A percentile compares a stretch with the other conserved stretches of the same genome.
Conservation (phyloP, 768 basidiomycete species). For the Amyloporia xantha region DNA sequence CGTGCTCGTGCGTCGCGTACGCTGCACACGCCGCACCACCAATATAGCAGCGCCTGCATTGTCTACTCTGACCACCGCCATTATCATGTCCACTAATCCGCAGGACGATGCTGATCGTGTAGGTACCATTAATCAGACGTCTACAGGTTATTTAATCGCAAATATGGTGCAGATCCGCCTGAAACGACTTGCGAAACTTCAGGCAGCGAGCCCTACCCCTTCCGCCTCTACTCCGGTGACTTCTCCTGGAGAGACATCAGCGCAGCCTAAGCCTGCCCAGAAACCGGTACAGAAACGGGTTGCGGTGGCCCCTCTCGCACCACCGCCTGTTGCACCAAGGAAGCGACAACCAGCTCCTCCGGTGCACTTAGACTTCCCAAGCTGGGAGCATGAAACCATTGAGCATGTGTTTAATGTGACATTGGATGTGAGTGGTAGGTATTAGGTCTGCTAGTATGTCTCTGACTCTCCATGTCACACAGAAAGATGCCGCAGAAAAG, state of each 20-base stretch:
- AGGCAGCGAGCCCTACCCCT: constrained; percentile 33
- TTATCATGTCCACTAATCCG: constrained; percentile 31
- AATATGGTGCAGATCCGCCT: constrained; percentile 63
- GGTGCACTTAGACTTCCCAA: constrained; percentile 43
- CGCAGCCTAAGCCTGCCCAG: constrained; percentile 21
- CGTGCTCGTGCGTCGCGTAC: neutral
- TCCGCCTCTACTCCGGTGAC: constrained; percentile 32
- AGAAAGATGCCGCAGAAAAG: constrained; percentile 54
- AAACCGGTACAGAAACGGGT: constrained; percentile 23
- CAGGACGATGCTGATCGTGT: constrained; percentile 81
- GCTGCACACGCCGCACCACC: too few relatives aligned
- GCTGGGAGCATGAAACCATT: constrained; percentile 75
- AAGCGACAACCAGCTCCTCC: constrained; percentile 36
- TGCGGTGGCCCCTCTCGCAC: constrained; percentile 22
- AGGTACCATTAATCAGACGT: constrained; percentile 17
- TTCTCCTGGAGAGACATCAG: constrained; percentile 29
- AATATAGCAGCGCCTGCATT: too few relatives aligned
- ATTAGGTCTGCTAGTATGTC: neutral
- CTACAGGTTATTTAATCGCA: too few relatives aligned
- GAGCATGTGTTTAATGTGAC: constrained; percentile 70
- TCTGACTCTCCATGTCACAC: constrained; percentile 5
- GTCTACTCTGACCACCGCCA: neutral
- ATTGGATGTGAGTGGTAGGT: constrained; percentile 50
- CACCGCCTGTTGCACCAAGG: constrained; percentile 34
- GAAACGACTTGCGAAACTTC: constrained; percentile 86